Conservation (phyloP, 148 eudicot genomes). For the Nyssa sinensis region DNA sequence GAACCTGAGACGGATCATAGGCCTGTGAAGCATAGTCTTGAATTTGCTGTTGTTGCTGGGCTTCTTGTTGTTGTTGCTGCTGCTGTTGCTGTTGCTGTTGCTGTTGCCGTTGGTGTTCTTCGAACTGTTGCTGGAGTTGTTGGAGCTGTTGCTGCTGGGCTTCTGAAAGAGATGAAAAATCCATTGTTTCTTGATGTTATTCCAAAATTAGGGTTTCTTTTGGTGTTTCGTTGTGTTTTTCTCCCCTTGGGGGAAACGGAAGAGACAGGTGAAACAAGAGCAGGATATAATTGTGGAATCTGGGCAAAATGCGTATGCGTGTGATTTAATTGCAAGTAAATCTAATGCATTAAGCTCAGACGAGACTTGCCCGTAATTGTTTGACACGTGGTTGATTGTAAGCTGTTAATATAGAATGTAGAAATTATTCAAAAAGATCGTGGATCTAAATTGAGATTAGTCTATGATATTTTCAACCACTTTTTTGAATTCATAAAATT, state of each 20-base stretch:
- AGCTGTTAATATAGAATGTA: too few species aligned
- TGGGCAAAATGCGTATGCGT: too few species aligned
- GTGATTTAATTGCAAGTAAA: too few species aligned
- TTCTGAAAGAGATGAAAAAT: conserved; percentile 20
- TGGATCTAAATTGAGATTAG: too few species aligned
- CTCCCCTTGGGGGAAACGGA: neutral
- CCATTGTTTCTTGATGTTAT: conserved; percentile 3
- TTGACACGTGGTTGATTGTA: too few species aligned
- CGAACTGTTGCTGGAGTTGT: conserved; percentile 18
- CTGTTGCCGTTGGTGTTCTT: conserved; percentile 17
- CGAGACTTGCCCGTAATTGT: too few species aligned
- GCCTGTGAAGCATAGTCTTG: conserved; percentile 5
- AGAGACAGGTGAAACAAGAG: neutral
- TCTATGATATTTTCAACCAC: too few species aligned
- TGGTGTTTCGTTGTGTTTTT: neutral
- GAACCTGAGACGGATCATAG: conserved; percentile 16
- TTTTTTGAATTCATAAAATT: too few species aligned
- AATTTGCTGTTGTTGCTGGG: conserved; percentile 11
- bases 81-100: neutral
- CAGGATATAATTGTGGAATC: neutral
- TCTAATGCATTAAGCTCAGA: too few species aligned
- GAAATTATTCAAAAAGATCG: too few species aligned
- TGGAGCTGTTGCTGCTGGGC: conserved; percentile 21
- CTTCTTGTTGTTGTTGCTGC: neutral
- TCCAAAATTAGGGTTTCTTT: neutral